Conservation (phyloP, 164 flowering plant species). For the Magnolia kwangsiensis region DNA sequence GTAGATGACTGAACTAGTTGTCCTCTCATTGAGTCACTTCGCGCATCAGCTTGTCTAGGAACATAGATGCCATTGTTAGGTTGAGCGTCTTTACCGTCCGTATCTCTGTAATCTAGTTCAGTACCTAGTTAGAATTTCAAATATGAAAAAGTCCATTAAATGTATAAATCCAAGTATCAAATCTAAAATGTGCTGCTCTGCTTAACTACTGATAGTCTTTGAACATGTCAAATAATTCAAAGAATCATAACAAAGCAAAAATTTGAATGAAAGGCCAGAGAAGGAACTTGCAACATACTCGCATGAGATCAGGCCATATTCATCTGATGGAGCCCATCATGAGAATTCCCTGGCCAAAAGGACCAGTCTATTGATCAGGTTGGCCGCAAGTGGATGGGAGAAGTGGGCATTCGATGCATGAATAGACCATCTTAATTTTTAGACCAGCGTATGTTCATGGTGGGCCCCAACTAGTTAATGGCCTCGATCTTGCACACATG, state of each 20-base stretch:
- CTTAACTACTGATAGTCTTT: constrained; percentile 67
- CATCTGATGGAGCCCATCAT: not conserved
- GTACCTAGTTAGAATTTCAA: no score
- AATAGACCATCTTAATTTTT: not conserved
- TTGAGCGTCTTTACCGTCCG: no score
- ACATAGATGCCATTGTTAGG: no score
- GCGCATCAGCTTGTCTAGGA: no score
- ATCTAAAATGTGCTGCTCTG: constrained; percentile 47
- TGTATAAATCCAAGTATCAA: no score
- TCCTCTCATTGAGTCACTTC: no score
- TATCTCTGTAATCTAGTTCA: no score
- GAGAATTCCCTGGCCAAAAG: not conserved
- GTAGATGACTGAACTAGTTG: no score
- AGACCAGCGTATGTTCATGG: not conserved
- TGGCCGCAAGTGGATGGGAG: not conserved
- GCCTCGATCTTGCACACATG: not conserved
- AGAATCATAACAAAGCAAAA: not conserved
- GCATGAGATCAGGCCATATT: not conserved
- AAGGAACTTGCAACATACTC: not conserved
- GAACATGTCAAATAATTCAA: constrained; percentile 46
- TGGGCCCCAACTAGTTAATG: not conserved
- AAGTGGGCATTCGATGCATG: no score
- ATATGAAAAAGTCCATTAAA: no score
- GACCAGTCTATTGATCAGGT: not conserved
- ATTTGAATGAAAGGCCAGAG: not conserved